Percentiles rank a stretch among this genome's conserved stretches.
Evolutionary conservation across 352 stramenopile genomes (phyloP).

Genomic region (Phytophthora cactorum): DNA sequence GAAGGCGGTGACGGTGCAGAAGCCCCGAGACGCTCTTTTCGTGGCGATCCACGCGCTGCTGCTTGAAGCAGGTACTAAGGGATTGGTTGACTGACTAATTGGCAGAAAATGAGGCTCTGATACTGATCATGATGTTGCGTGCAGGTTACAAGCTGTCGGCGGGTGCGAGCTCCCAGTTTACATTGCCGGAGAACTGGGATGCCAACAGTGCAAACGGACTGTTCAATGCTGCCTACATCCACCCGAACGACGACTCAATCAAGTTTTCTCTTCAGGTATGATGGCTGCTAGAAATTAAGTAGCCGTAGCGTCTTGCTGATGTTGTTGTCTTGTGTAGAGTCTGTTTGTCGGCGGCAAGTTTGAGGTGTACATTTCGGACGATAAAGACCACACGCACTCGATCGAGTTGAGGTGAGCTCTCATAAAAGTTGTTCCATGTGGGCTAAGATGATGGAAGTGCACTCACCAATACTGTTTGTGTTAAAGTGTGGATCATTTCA

Average conservation of each 20-base stretch:
- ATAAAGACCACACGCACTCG: conserved; percentile 70
- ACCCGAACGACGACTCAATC: conserved; percentile 55
- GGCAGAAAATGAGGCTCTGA: background rate
- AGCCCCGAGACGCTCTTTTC: conserved; percentile 71
- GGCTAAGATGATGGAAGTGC: background rate
- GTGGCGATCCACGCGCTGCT: conserved; percentile 73
- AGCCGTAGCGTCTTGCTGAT: conserved; percentile 1
- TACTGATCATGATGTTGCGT: conserved; percentile 7
- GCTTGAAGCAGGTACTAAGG: conserved; percentile 66
- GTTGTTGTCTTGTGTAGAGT: conserved; percentile 39
- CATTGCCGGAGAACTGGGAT: conserved; percentile 63
- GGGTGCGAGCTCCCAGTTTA: conserved; percentile 32
- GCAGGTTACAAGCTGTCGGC: conserved; percentile 52
- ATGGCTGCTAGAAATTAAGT: background rate
- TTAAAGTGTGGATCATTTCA: conserved; percentile 46
- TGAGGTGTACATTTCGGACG: conserved; percentile 78
- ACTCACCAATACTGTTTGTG: background rate
- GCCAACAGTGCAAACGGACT: conserved; percentile 64
- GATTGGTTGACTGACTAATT: background rate
- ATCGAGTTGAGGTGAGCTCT: conserved; percentile 67
- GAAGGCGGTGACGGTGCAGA: conserved; percentile 54
- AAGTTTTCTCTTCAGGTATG: conserved; percentile 71
- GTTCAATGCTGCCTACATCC: conserved; percentile 62
- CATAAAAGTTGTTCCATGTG: background rate
- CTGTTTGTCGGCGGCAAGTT: conserved; percentile 82